phyloP scores from a whole-genome alignment of 2,329 filamentous ascomycete species.

The Neoascochyta sp. region DNA sequence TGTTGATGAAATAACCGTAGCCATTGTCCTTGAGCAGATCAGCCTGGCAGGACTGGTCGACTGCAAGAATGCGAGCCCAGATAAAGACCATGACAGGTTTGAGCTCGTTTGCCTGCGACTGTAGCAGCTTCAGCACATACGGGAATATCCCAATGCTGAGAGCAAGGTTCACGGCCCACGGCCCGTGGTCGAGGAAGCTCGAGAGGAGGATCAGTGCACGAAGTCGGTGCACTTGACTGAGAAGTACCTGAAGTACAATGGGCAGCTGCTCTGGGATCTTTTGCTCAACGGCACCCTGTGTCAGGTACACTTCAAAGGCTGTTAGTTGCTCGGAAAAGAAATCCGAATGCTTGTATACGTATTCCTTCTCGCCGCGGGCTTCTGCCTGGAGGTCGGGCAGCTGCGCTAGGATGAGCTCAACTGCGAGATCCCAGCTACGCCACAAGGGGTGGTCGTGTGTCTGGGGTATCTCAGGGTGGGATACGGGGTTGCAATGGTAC shows the following conservation, averaged over 20 bases:
- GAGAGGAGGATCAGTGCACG: conserved; percentile 87
- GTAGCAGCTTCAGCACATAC: conserved; percentile 93
- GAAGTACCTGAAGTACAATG: conserved; percentile 89
- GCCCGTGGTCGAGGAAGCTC: conserved; percentile 89
- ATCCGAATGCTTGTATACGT: conserved; percentile 88
- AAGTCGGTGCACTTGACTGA: conserved; percentile 92
- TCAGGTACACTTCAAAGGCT: conserved; percentile 93
- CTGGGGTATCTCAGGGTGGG: conserved; percentile 85
- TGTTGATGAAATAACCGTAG: conserved; percentile 93
- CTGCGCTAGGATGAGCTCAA: conserved; percentile 90
- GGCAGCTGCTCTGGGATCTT: conserved; percentile 91
- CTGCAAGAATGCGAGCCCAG: conserved; percentile 92
- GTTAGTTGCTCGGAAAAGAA: conserved; percentile 98
- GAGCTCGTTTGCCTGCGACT: conserved; percentile 89
- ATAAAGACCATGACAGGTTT: conserved; percentile 99
- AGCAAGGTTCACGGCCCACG: conserved; percentile 97
- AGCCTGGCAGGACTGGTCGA: conserved; percentile 88
- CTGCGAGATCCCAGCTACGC: conserved; percentile 96
- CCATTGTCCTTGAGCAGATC: conserved; percentile 96
- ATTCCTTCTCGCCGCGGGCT: conserved; percentile 69
- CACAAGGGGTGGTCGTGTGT: conserved; percentile 93
- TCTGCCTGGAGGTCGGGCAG: conserved; percentile 77
- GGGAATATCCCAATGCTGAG: conserved; percentile 98
- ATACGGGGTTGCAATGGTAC: conserved; percentile 93
- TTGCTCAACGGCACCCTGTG: conserved; percentile 75